Evolutionary conservation across 352 stramenopile genomes (phyloP), one percentile per base, ranked within the genome.

Genomic region (Pythium rhizo-oryzae): DNA sequence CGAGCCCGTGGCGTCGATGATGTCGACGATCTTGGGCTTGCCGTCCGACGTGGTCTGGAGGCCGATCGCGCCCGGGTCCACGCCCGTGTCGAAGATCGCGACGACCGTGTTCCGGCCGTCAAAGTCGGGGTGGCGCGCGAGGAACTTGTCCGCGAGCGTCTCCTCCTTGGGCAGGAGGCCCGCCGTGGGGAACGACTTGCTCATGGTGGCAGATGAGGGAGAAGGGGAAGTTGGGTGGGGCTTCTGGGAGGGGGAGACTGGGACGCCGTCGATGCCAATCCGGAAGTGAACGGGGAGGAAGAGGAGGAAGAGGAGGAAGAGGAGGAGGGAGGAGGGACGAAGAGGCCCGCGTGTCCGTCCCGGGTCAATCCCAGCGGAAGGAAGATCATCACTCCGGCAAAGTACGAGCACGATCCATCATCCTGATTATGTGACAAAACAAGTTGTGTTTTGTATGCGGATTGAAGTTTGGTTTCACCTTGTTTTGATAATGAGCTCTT

Each of bases 1-100:
- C 9, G 87, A 78, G 44, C 82, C 97, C 30, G 94, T 99, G 75
- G 93, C 97, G 80, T 99, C 97, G 25, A 99, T 83, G 49, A 99
- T 81, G 76, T 98, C 93, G 16, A 99, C 71, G 65, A 99, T 79
- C 81, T 99, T 99, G 53, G 89, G 90, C 23, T 86, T 81, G 12
- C 93, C 93, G 75, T 97, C 89, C 11, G 82, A 70, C 47, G 91
- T 97, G 30, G 78, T 82, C 68, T 94, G 87, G 18, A 98, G 75
- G 2, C 94, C 94, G 39, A 83, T 80, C 0, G 96, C 95, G 3
- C 87, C 92, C 0, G 94, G 93, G 72, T 99, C 97, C 61, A 98
- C 92, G 49, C 97, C 97, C 25, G 97, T 99, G 82, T 99, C 97
- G 50, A 99, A 87, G 67, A 99, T 93, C n/a, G 89, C 94, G 39